Evolutionary conservation across 192 early-diverging fungal species (phyloP).

Genomic region (Linnemannia elongata): DNA sequence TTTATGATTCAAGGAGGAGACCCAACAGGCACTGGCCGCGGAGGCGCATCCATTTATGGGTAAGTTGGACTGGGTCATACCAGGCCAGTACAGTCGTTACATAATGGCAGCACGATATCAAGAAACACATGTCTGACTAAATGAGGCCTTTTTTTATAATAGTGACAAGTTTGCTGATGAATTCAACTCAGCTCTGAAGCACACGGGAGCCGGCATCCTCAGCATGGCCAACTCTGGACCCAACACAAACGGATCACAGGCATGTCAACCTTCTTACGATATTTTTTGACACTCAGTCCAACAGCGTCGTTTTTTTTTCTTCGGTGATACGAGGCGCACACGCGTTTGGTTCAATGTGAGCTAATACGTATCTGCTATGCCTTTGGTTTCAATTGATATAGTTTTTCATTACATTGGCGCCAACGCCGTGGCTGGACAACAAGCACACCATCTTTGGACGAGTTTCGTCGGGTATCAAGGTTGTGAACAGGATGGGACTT

Average conservation of each 20-base stretch:
- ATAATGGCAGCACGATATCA: slow-evolving; percentile 10
- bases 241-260: slow-evolving; percentile 76
- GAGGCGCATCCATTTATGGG: slow-evolving; percentile 90
- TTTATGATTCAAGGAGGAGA: slow-evolving; percentile 99
- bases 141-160: slow-evolving; percentile 6
- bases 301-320: not conserved
- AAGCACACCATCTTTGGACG: slow-evolving; percentile 95
- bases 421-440: slow-evolving; percentile 93
- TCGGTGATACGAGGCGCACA: not conserved
- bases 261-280: slow-evolving; percentile 13
- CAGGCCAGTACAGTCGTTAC: not conserved
- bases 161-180: slow-evolving; percentile 91
- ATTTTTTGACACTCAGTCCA: slow-evolving; percentile 10
- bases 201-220: slow-evolving; percentile 90
- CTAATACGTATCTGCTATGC: not conserved
- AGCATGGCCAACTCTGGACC: slow-evolving; percentile 90
- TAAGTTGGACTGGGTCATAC: slow-evolving; percentile 37
- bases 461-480: slow-evolving; percentile 81
- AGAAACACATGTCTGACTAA: slow-evolving; percentile 32
- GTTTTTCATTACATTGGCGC: slow-evolving; percentile 93
- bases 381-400: slow-evolving; percentile 51
- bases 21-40: slow-evolving; percentile 94
- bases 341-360: not conserved
- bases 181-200: slow-evolving; percentile 80
- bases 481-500: slow-evolving; percentile 85